phyloP scores from a whole-genome alignment of 2,329 filamentous ascomycete species.

The Xylariaceae sp. region DNA sequence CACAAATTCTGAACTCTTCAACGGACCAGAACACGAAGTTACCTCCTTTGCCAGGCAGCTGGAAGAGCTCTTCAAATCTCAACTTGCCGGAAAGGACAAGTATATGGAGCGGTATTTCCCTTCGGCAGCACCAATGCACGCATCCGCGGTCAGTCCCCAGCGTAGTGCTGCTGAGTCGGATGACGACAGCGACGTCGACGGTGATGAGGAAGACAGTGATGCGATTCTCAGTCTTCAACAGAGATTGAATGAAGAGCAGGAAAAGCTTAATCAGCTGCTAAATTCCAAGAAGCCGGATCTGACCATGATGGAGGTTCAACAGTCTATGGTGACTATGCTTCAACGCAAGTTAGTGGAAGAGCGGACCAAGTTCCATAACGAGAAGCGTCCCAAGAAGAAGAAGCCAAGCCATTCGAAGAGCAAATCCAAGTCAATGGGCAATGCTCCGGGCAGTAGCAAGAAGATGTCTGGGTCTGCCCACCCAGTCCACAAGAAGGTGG shows the following conservation, averaged over 20 bases:
- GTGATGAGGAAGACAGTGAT: constrained; percentile 39
- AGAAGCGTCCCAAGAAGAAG: constrained; percentile 82
- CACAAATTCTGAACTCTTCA: constrained; percentile 88
- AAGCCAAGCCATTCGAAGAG: constrained; percentile 59
- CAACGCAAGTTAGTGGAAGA: constrained; percentile 70
- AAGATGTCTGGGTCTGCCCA: constrained; percentile 35
- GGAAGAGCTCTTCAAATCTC: constrained; percentile 66
- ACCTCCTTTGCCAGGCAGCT: constrained; percentile 66
- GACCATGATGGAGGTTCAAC: constrained; percentile 50
- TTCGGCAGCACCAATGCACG: constrained; percentile 44
- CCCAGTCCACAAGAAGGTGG: constrained; percentile 12
- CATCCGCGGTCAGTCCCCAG: constrained; percentile 57
- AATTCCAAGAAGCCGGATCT: constrained; percentile 47
- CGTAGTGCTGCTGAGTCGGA: constrained; percentile 65
- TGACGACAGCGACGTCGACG: constrained; percentile 65
- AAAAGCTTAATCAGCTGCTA: constrained; percentile 52
- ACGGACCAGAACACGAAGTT: constrained; percentile 67
- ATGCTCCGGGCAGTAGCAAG: constrained; percentile 34
- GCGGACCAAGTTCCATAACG: constrained; percentile 55
- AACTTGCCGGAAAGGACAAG: constrained; percentile 72
- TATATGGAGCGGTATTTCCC: constrained; percentile 74
- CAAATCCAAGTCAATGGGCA: constrained; percentile 46
- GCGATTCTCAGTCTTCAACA: constrained; percentile 50
- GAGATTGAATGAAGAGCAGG: constrained; percentile 51
- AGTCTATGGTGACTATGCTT: constrained; percentile 58